Percentiles rank a stretch among this genome's conserved stretches.
phyloP scores from a whole-genome alignment of 73 alveolate genomes.

The Paramecium biaurelia region DNA sequence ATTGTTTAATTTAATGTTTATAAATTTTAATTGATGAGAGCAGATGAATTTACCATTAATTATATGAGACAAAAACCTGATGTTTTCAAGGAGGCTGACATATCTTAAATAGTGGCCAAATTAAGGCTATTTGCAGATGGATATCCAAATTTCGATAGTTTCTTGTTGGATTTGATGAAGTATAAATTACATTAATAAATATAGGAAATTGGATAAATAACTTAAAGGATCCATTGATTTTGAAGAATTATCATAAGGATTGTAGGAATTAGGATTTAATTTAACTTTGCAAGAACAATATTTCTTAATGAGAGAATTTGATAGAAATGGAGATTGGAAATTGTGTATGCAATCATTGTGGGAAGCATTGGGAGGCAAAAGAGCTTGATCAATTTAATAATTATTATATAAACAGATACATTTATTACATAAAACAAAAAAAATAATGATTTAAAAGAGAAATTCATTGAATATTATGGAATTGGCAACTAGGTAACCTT shows the following conservation, averaged over 20 bases:
- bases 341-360: slow-evolving; percentile 38
- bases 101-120: neutral
- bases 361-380: slow-evolving; percentile 44
- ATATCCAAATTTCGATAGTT: neutral
- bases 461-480: neutral
- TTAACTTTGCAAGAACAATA: slow-evolving; percentile 29
- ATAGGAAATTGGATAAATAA: slow-evolving; percentile 26
- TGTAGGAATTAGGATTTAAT: slow-evolving; percentile 36
- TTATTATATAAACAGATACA: neutral
- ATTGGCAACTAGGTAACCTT: neutral
- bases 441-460: neutral
- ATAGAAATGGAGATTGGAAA: slow-evolving; percentile 43
- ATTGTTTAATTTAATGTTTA: slow-evolving; percentile 11
- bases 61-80: slow-evolving; percentile 42
- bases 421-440: neutral
- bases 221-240: neutral
- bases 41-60: slow-evolving; percentile 39
- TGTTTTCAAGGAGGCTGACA: slow-evolving; percentile 37
- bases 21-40: slow-evolving; percentile 40
- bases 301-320: slow-evolving; percentile 40
- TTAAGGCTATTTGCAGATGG: slow-evolving; percentile 18
- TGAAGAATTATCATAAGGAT: slow-evolving; percentile 19
- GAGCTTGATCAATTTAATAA: neutral
- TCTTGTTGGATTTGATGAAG: slow-evolving; percentile 18
- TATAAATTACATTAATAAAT: neutral